Evolutionary conservation across 176 grass and related monocot genomes (phyloP), one percentile per base, ranked within the genome.

Genomic region (Carex pumila): DNA sequence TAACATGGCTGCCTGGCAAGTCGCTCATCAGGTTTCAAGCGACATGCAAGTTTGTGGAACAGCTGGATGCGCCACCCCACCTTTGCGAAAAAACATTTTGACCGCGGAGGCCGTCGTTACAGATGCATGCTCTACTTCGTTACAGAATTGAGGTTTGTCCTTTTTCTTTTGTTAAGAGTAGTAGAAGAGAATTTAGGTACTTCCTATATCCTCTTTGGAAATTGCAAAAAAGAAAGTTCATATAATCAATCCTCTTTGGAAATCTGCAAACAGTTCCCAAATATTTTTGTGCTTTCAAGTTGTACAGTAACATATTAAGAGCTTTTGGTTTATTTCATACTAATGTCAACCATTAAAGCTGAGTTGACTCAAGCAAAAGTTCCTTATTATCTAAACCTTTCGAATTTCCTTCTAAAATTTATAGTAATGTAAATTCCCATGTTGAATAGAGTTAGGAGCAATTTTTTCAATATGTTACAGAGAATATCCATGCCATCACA

Each of bases 61-160:
- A 43, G 5, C 0, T 43, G 41, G 41, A 43, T 43, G 39, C 41
- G 7, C 5, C 6, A 43, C 5, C 6, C 41, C 41, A 7, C 6
- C 41, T 43, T 43, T 43, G 41, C 41, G 5, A 43, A 7, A 43
- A 43, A 37, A 37, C 6, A 45, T 45, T 45, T 45, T 45, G 41
- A 45, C 41, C 6, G 41, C 6, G 7, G 41, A 45, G 41, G 41
- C 6, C 41, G 0, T 45, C 41, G 41, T 45, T 45, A 45, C 7
- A 45, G 41, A 45, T 45, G 41, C 41, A 45, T 45, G 6, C 0
- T 45, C 6, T 45, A 1, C 41, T 45, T n/a, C n/a, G n/a, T n/a
- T n/a, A n/a, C n/a, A 87, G 93, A 95, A 95, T 88, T 9, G 93
- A 95, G 93, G 93, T 95, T 10, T 56, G 66, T 45, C 10, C 47